Conservation (phyloP, 257 asterid species). For the Nicotiana knightiana region DNA sequence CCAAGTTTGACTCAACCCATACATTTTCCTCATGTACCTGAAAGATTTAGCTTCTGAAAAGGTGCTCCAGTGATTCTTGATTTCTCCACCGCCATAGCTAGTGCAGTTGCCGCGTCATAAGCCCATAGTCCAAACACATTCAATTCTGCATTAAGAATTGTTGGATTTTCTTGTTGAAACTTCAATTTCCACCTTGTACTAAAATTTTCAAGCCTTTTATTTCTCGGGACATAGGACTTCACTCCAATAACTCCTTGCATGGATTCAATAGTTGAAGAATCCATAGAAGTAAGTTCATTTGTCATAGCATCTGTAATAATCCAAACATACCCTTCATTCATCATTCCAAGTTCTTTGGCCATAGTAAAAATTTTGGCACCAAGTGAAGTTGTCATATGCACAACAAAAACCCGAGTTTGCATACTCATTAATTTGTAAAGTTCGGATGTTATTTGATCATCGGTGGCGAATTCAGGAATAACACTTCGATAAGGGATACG, state of each 20-base stretch:
- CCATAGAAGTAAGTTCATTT: conserved; percentile 16
- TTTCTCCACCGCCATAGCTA: conserved; percentile 46
- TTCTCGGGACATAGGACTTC: conserved; percentile 26
- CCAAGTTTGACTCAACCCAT: not conserved
- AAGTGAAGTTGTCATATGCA: conserved; percentile 28
- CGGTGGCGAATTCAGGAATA: conserved; percentile 29
- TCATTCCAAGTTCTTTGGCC: conserved; percentile 39
- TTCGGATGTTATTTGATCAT: conserved; percentile 30
- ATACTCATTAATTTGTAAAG: conserved; percentile 40
- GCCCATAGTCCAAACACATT: conserved; percentile 45
- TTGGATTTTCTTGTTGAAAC: conserved; percentile 11
- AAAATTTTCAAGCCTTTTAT: conserved; percentile 23
- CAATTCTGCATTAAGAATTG: conserved; percentile 2
- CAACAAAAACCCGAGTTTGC: conserved; percentile 49
- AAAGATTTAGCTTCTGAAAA: conserved; percentile 12
- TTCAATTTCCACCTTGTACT: conserved; percentile 24
- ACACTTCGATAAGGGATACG: conserved; percentile 41
- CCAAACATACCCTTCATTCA: conserved; percentile 42
- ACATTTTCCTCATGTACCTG: not conserved
- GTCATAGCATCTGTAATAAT: conserved; percentile 41
- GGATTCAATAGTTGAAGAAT: conserved; percentile 23
- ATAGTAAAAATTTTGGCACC: conserved; percentile 30
- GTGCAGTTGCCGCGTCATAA: conserved; percentile 37
- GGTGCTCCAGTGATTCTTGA: conserved; percentile 9
- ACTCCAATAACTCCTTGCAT: conserved; percentile 60